phyloP scores from a whole-genome alignment of 495 filamentous ascomycete genomes.

The Hyaloscypha variabilis region DNA sequence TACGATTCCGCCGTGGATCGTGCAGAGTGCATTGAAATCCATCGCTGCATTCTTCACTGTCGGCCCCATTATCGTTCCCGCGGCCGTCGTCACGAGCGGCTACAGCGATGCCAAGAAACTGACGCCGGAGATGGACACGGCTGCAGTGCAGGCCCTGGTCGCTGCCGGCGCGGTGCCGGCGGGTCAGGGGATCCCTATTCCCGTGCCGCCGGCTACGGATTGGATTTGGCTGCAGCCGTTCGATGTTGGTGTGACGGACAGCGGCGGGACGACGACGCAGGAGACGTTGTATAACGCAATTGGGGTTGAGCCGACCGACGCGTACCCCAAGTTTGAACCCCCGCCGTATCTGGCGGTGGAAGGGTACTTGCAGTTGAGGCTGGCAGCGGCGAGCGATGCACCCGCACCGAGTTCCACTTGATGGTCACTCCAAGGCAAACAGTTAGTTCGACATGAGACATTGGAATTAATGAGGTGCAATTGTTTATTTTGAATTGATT shows the following conservation, averaged over 20 bases:
- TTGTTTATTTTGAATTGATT: too few relatives aligned
- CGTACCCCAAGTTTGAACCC: constrained; percentile 36
- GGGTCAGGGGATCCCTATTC: too few relatives aligned
- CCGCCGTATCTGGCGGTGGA: constrained; percentile 47
- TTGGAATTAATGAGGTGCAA: too few relatives aligned
- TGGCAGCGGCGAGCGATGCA: too few relatives aligned
- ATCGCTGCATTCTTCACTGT: constrained; percentile 52
- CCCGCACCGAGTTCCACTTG: too few relatives aligned
- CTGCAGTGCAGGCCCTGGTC: constrained; percentile 3
- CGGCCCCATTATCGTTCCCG: constrained; percentile 42
- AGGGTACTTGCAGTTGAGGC: constrained; percentile 50
- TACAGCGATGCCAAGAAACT: constrained; percentile 8
- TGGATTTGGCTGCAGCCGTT: constrained; percentile 56
- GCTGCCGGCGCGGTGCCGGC: constrained; percentile 21
- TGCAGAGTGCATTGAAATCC: constrained; percentile 39
- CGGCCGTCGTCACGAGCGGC: constrained; percentile 29
- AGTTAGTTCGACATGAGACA: too few relatives aligned
- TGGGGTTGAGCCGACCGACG: constrained; percentile 31
- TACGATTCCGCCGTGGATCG: constrained; percentile 45
- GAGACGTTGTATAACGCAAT: constrained; percentile 30
- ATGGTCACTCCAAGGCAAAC: too few relatives aligned
- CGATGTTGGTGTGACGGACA: not conserved
- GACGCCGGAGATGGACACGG: not conserved
- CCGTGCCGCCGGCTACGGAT: too few relatives aligned
- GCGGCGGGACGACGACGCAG: too few relatives aligned